Conservation (phyloP, 2,329 filamentous ascomycete genomes). For the Podosphaera xanthii region DNA sequence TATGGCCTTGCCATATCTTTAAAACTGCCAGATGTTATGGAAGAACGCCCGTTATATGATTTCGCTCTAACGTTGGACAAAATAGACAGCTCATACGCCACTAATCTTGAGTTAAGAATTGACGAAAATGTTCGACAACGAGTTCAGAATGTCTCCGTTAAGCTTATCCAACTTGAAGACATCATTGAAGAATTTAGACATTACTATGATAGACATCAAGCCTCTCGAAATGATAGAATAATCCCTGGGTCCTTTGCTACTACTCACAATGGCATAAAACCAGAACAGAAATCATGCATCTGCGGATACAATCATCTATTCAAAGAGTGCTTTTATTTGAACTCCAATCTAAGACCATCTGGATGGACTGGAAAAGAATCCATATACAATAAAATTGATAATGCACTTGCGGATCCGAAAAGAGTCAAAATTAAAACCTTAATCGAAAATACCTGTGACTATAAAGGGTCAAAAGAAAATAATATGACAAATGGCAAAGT, state of each 20-base stretch:
- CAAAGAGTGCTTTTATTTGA: too few species aligned
- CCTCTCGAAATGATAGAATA: not conserved
- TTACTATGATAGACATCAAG: not conserved
- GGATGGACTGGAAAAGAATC: too few species aligned
- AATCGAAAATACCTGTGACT: not conserved
- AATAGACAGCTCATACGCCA: not conserved
- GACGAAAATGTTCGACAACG: not conserved
- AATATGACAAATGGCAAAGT: not conserved
- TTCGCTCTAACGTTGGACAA: not conserved
- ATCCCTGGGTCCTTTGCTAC: not conserved
- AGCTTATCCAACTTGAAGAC: not conserved
- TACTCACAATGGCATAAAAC: not conserved
- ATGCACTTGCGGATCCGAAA: not conserved
- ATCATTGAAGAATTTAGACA: not conserved
- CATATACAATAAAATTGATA: too few species aligned
- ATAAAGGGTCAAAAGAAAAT: not conserved
- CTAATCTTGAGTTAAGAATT: not conserved
- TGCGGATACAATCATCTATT: too few species aligned
- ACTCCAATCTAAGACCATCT: too few species aligned
- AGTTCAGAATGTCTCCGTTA: not conserved
- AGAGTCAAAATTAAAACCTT: constrained; percentile 2
- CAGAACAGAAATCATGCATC: too few species aligned
- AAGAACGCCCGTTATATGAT: not conserved
- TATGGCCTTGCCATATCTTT: too few species aligned
- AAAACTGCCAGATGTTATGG: not conserved